Evolutionary conservation across 164 flowering plant species (phyloP), one percentile per base, ranked within the genome.

Genomic region (Saururus chinensis): DNA sequence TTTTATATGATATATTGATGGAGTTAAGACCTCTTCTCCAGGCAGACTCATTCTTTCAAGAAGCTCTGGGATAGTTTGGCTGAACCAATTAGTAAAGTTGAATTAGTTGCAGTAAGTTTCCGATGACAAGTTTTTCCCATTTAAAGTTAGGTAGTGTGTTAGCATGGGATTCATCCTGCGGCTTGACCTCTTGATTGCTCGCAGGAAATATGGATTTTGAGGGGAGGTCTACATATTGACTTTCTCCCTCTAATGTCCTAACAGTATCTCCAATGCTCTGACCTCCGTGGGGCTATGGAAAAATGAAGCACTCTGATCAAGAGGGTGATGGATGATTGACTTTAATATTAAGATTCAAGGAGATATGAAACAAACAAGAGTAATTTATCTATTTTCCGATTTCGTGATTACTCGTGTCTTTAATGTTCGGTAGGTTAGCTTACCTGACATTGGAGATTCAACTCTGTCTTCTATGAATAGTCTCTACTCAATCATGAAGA

Each of bases 41-140:
- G 96, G 79, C 75, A 80, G 61, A 61, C 64, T 56, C 61, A 62
- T 48, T 65, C 61, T 7, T 85, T 85, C 64, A 53, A 65, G 64
- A 72, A 74, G 66, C 82, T 87, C 57, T 87, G 89, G 89, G 66
- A 71, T 60, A 77, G 71, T 53, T 65, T 89, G 74, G 84, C 76
- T 40, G 81, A 80, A 66, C 78, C 88, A 56, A 52, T 76, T 51
- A 42, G 51, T 57, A 57, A 76, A 73, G 71, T 89, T 71, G 82
- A 64, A 53, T 77, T 87, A 52, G 84, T 87, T 25, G 93, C 96
- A 52, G 96, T 89, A 73, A 80, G 86, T 70, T 26, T 16, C 58
- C 35, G 40, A 40, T 41, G 23, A 1, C 37, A 8, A 23, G 64
- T 4, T 30, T 17, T 14, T 37, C 19, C 19, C 49, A 2, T 13